Evolutionary conservation across 345 rosid genomes (phyloP).

Genomic region (Acer saccharum): DNA sequence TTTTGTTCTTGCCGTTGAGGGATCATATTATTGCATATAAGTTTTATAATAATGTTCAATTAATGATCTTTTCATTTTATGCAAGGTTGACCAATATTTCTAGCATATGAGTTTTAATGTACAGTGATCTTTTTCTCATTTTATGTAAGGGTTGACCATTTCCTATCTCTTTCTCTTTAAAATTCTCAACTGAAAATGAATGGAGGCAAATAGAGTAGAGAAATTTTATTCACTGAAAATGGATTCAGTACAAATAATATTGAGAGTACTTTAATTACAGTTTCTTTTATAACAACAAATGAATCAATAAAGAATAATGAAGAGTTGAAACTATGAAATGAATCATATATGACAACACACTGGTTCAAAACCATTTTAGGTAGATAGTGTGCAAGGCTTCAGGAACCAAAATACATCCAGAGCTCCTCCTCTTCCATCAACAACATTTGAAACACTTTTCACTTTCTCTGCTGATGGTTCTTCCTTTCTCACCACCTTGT

Average conservation of each 20-base stretch:
- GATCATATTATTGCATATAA: too few species aligned
- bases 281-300: conserved; percentile 26
- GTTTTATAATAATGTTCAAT: too few species aligned
- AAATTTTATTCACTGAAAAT: conserved; percentile 22
- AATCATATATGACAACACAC: too few species aligned
- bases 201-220: neutral
- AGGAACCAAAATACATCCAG: conserved; percentile 89
- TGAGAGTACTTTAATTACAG: conserved; percentile 20
- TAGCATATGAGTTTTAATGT: too few species aligned
- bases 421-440: conserved; percentile 28
- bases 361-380: conserved; percentile 19
- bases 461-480: conserved; percentile 32
- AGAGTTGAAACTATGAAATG: neutral
- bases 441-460: conserved; percentile 26
- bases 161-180: too few species aligned
- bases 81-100: too few species aligned
- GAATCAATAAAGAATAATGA: conserved; percentile 16
- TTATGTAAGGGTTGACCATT: too few species aligned
- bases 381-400: conserved; percentile 84
- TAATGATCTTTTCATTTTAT: too few species aligned
- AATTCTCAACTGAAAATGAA: neutral
- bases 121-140: too few species aligned
- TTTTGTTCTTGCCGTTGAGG: too few species aligned
- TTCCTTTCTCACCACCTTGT: conserved; percentile 40
- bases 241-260: conserved; percentile 15